Percentiles rank a stretch among this genome's conserved stretches.
Conservation (phyloP, 306 rosid genomes). For the Prunus davidiana region DNA sequence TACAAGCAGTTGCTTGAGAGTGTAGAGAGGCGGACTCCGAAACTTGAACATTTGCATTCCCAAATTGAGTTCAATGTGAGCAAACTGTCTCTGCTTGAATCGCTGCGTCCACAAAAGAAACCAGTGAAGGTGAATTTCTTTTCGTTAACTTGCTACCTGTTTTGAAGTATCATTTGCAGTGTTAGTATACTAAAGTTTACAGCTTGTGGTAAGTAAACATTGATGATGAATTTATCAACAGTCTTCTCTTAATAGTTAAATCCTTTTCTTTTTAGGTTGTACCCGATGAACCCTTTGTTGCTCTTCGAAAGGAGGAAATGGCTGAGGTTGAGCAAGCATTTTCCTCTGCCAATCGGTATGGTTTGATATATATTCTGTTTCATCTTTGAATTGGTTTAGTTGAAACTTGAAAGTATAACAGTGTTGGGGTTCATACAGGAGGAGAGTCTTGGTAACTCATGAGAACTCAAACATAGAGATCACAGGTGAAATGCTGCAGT, state of each 20-base stretch:
- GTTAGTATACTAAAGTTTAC: background rate
- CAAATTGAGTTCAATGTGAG: conserved; percentile 56
- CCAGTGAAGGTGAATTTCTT: conserved; percentile 44
- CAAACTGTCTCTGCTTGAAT: conserved; percentile 28
- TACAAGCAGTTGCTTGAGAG: conserved; percentile 68
- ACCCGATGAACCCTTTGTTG: conserved; percentile 54
- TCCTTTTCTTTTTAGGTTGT: conserved; percentile 44
- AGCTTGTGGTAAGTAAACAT: background rate
- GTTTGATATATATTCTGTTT: conserved; percentile 19
- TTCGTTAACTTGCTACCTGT: background rate
- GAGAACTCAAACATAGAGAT: conserved; percentile 72
- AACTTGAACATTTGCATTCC: conserved; percentile 33
- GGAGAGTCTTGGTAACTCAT: conserved; percentile 65
- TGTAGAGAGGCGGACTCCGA: conserved; percentile 25
- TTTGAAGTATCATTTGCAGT: background rate
- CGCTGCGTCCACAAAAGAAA: conserved; percentile 50
- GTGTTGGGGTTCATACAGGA: conserved; percentile 42
- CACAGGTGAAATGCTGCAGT: conserved; percentile 60
- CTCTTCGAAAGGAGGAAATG: conserved; percentile 64
- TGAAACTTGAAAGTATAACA: conserved; percentile 18
- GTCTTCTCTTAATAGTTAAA: background rate
- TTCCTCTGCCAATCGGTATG: conserved; percentile 47
- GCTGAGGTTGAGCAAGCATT: conserved; percentile 52
- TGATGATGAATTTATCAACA: background rate
- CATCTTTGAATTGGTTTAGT: conserved; percentile 16